A percentile compares a stretch with the other conserved stretches of the same genome.
These are phyloP conservation scores for Talaromyces nanjingensis DNA, from an alignment of 495 filamentous ascomycete species.

Conservation along the genomic window DNA sequence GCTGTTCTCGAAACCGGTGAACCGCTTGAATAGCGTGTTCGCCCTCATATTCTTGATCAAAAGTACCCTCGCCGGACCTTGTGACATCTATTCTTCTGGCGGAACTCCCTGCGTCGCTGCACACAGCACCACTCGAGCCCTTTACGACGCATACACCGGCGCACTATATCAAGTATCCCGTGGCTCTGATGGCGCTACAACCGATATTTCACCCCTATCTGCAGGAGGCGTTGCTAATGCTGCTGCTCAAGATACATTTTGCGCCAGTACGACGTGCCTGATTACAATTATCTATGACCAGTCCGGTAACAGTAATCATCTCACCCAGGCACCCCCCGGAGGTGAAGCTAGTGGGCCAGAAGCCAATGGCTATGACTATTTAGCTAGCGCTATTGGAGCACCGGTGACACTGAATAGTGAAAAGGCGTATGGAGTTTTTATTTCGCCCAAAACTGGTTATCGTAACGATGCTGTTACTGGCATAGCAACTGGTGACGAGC, in stretches of 20 bases:
- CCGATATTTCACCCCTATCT: conserved; percentile 37
- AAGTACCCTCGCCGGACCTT: conserved; percentile 44
- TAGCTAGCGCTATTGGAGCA: conserved; percentile 47
- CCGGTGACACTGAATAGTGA: conserved; percentile 50
- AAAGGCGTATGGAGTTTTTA: conserved; percentile 52
- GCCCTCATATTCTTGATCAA: conserved; percentile 32
- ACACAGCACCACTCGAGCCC: conserved; percentile 52
- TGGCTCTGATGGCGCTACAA: conserved; percentile 39
- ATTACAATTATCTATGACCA: conserved; percentile 57
- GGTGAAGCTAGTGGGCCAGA: conserved; percentile 42
- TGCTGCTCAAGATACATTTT: conserved; percentile 49
- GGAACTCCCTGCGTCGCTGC: conserved; percentile 50
- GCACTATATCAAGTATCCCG: conserved; percentile 50
- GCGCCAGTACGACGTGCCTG: conserved; percentile 47
- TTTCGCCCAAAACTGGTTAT: conserved; percentile 49
- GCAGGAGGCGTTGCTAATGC: conserved; percentile 53
- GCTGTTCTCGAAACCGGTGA: background rate
- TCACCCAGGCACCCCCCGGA: conserved; percentile 48
- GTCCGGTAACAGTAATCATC: conserved; percentile 48
- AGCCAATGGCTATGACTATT: conserved; percentile 44
- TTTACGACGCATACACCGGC: conserved; percentile 44
- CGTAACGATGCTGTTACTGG: conserved; percentile 44
- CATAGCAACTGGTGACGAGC: conserved; percentile 41
- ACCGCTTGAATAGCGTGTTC: conserved; percentile 20
- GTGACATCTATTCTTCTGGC: conserved; percentile 47